phyloP scores from a whole-genome alignment of 768 basidiomycete genomes.

The Psilocybe sp. region DNA sequence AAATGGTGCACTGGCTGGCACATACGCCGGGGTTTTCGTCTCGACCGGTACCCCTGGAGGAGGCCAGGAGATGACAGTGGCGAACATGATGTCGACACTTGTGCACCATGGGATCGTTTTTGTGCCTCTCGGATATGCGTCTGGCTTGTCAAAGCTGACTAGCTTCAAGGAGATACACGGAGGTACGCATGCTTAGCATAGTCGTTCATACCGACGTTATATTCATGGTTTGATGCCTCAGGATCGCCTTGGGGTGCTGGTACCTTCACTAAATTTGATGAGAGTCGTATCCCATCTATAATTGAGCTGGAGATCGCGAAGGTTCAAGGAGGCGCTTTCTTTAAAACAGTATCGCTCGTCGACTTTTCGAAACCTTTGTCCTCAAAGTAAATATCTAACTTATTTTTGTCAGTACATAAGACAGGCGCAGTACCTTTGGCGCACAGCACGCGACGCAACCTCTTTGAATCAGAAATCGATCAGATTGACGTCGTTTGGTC shows the following conservation, averaged over 20 bases:
- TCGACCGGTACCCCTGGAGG: slow-evolving; percentile 73
- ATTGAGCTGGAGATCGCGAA: slow-evolving; percentile 52
- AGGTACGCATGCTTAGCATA: slow-evolving; percentile 36
- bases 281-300: slow-evolving; percentile 42
- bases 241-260: slow-evolving; percentile 69
- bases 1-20: slow-evolving; percentile 60
- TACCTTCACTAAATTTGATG: slow-evolving; percentile 47
- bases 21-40: slow-evolving; percentile 73
- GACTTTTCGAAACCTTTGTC: no score
- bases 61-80: slow-evolving; percentile 69
- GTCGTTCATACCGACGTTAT: background rate
- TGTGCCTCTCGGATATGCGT: slow-evolving; percentile 72
- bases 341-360: slow-evolving; percentile 40
- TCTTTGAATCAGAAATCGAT: no score
- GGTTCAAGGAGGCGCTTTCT: slow-evolving; percentile 55
- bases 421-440: no score
- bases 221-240: slow-evolving; percentile 4
- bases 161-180: slow-evolving; percentile 51
- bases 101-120: slow-evolving; percentile 71
- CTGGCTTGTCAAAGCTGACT: slow-evolving; percentile 37
- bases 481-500: no score
- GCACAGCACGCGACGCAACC: no score
- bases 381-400: no score
- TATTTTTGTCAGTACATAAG: no score
- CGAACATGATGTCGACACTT: slow-evolving; percentile 53